These are phyloP conservation scores for Ceratocystis cubensis DNA, from an alignment of 2,329 filamentous ascomycete genomes.

Conservation along the genomic window DNA sequence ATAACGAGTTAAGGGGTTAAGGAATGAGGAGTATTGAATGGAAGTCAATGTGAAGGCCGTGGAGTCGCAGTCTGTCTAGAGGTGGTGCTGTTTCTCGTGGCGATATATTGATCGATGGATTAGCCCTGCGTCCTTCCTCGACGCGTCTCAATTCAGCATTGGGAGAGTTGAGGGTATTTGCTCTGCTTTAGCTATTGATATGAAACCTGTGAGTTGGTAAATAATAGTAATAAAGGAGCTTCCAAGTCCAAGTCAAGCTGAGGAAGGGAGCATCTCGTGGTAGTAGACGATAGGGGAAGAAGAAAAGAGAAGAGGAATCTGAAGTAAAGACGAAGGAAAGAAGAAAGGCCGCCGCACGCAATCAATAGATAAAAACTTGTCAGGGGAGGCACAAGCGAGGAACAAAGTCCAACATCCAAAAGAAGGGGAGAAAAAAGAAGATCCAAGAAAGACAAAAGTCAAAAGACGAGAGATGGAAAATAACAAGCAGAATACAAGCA, in stretches of 20 bases:
- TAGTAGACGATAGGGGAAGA: not conserved
- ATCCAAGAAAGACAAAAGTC: not conserved
- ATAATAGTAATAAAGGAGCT: not conserved
- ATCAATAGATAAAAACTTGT: constrained; percentile 2
- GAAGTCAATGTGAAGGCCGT: not conserved
- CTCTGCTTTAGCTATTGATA: not conserved
- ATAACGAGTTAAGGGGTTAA: constrained; percentile 13
- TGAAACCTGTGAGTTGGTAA: not conserved
- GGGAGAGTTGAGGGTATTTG: not conserved
- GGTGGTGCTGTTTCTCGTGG: not conserved
- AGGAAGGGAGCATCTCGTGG: not conserved
- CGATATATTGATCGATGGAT: not conserved
- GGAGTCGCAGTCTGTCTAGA: constrained; percentile 7
- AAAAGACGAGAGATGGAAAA: too few relatives aligned
- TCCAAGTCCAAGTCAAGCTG: constrained; percentile 1
- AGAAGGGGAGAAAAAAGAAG: constrained; percentile 9
- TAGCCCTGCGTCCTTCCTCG: not conserved
- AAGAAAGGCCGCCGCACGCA: not conserved
- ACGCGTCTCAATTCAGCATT: constrained; percentile 11
- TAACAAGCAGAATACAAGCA: not conserved
- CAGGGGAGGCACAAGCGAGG: constrained; percentile 9
- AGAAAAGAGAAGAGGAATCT: constrained; percentile 1
- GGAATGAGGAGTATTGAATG: constrained; percentile 11
- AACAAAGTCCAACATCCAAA: constrained; percentile 4
- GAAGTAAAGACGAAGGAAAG: constrained; percentile 8